Evolutionary conservation across 208 protist genomes (phyloP), one percentile per base, ranked within the genome.

Genomic region (Leishmania guyanensis): DNA sequence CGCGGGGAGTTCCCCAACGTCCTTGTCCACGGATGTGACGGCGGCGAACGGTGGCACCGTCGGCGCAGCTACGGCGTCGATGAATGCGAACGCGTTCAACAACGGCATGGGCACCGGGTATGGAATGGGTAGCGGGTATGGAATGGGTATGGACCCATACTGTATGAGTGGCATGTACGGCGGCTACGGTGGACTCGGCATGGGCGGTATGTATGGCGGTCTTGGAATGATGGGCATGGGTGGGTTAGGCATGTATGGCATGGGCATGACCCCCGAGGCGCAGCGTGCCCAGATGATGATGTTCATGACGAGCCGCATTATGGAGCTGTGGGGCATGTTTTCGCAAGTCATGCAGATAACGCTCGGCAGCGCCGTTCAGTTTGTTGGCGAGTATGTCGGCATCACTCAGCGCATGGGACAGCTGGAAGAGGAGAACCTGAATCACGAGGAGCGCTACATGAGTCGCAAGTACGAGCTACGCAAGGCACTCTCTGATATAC

Each of bases 211-310:
- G 65, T 88, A 88, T 70, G 85, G 86, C 39, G 88, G 91, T 6
- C 82, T 93, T 86, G 86, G 88, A 16, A 90, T 90, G 58, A 90
- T 89, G 86, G 88, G 86, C 50, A 86, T 92, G 82, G 86, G 88
- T 46, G 85, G 83, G 17, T 89, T 91, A 89, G 89, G 89, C 78
- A 93, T 93, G 88, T 88, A 84, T 43, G 94, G 94, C 60, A 89
- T 86, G 60, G 94, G 92, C 68, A 95, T 97, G 92, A 90, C 92
- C 0, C 91, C 91, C n/a, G 92, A 95, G 75, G 89, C 92, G 53
- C 92, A 96, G 84, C 91, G 94, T 36, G 87, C 86, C 36, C 94
- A 97, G 80, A 95, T 96, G 92, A 96, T 95, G 87, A 95, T 97
- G 85, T 90, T 97, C 79, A 92, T 97, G 87, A 92, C 95, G 29